A percentile compares a stretch with the other conserved stretches of the same genome.
These are phyloP conservation scores for Coemansia sp. DNA, from an alignment of 192 early-diverging fungal species.

Conservation along the genomic window DNA sequence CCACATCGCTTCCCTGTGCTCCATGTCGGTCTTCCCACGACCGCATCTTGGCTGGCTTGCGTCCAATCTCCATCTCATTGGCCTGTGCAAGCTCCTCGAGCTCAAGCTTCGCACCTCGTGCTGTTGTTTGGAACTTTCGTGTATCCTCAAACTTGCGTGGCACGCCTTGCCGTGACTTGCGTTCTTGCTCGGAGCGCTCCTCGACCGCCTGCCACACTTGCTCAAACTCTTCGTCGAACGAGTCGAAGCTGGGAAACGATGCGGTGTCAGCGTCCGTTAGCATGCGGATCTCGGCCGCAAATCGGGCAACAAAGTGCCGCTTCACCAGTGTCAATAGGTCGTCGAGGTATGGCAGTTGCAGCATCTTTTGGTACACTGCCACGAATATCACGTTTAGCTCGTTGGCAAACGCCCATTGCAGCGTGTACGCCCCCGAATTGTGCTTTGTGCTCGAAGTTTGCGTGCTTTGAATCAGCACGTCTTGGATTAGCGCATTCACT, in stretches of 20 bases:
- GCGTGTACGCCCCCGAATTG: conserved; percentile 60
- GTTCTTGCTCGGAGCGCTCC: conserved; percentile 56
- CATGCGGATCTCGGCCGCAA: conserved; percentile 35
- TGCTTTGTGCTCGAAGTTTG: conserved; percentile 61
- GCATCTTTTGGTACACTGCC: conserved; percentile 83
- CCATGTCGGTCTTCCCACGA: conserved; percentile 29
- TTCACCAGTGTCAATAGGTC: conserved; percentile 74
- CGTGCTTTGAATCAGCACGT: conserved; percentile 76
- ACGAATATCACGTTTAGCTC: conserved; percentile 81
- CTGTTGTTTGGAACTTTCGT: conserved; percentile 67
- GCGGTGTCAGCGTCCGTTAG: conserved; percentile 19
- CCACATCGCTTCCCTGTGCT: neutral
- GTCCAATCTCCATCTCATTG: conserved; percentile 16
- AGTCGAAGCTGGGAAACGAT: conserved; percentile 37
- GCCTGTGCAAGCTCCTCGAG: conserved; percentile 49
- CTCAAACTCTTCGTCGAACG: conserved; percentile 74
- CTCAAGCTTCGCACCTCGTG: conserved; percentile 58
- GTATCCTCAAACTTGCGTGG: conserved; percentile 83
- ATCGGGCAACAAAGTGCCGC: conserved; percentile 65
- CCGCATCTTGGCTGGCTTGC: conserved; percentile 37
- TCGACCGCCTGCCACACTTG: conserved; percentile 66
- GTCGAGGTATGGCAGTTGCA: conserved; percentile 81
- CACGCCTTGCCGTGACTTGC: conserved; percentile 51
- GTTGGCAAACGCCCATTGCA: conserved; percentile 82
- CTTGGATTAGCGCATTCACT: conserved; percentile 70